phyloP scores from a whole-genome alignment of 1,284 basidiomycete species.

The Cronartium quercuum region DNA sequence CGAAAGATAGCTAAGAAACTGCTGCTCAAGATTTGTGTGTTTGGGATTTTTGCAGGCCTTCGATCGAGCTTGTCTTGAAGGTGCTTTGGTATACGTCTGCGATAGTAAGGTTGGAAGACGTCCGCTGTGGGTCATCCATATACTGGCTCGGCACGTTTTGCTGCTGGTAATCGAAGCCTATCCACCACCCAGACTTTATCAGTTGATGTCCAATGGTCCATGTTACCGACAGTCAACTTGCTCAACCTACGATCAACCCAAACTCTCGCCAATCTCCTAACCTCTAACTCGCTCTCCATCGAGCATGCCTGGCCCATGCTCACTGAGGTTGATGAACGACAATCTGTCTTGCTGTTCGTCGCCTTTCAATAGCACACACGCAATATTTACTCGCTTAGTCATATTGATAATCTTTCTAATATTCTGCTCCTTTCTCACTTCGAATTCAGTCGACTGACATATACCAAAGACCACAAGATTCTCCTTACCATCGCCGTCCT shows the following conservation, averaged over 20 bases:
- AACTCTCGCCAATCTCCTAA: not conserved
- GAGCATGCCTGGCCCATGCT: not conserved
- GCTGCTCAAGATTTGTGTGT: too few species aligned
- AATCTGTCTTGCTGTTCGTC: not conserved
- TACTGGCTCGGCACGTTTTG: not conserved
- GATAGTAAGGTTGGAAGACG: not conserved
- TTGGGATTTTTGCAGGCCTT: not conserved
- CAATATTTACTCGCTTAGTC: not conserved
- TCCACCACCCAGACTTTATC: not conserved
- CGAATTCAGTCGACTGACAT: not conserved
- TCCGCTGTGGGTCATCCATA: not conserved
- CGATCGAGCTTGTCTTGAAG: not conserved
- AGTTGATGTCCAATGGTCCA: not conserved
- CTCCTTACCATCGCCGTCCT: not conserved
- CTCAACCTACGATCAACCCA: not conserved
- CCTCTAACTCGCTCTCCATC: not conserved
- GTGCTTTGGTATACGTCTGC: not conserved
- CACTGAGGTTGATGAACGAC: too few species aligned
- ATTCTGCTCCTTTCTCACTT: not conserved
- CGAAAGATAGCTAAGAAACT: too few species aligned
- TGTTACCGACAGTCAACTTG: not conserved
- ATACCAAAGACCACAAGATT: not conserved
- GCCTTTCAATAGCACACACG: not conserved
- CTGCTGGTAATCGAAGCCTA: not conserved
- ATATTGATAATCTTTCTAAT: not conserved